phyloP scores from a whole-genome alignment of 2,329 filamentous ascomycete species.

The Westerdykella ornata region DNA sequence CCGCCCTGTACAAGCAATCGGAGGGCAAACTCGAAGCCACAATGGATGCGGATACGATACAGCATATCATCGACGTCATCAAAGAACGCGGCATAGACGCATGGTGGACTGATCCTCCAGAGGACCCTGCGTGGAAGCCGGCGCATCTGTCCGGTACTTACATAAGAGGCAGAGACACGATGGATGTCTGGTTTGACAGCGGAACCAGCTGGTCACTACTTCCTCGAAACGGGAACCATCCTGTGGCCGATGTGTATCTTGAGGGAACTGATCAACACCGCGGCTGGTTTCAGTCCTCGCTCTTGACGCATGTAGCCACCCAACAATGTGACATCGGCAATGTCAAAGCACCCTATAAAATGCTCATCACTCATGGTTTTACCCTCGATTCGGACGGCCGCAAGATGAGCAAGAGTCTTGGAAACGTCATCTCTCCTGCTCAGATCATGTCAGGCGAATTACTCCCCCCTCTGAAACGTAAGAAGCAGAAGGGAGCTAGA shows the following conservation, averaged over 20 bases:
- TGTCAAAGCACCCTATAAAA: conserved; percentile 67
- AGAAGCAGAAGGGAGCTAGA: conserved; percentile 49
- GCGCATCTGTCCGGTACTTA: conserved; percentile 56
- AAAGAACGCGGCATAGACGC: conserved; percentile 74
- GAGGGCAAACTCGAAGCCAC: conserved; percentile 59
- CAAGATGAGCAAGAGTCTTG: conserved; percentile 98
- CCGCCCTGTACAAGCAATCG: conserved; percentile 68
- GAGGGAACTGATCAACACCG: conserved; percentile 95
- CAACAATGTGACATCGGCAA: conserved; percentile 31
- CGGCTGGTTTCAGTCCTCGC: conserved; percentile 96
- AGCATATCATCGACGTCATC: conserved; percentile 77
- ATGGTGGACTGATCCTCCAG: conserved; percentile 80
- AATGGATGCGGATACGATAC: conserved; percentile 71
- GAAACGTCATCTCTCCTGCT: conserved; percentile 74
- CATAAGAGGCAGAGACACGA: conserved; percentile 79
- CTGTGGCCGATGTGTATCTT: conserved; percentile 76
- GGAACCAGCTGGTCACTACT: conserved; percentile 77
- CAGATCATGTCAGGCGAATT: conserved; percentile 82
- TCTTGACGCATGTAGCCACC: conserved; percentile 75
- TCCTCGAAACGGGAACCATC: conserved; percentile 23
- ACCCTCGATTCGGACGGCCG: conserved; percentile 82
- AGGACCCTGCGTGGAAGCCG: conserved; percentile 73
- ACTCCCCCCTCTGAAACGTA: conserved; percentile 61
- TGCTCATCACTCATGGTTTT: conserved; percentile 92
- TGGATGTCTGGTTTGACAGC: conserved; percentile 99